Percentiles rank a stretch among this genome's conserved stretches.
phyloP scores from a whole-genome alignment of 2,329 filamentous ascomycete genomes.

The Cryoendolithus antarcticus region DNA sequence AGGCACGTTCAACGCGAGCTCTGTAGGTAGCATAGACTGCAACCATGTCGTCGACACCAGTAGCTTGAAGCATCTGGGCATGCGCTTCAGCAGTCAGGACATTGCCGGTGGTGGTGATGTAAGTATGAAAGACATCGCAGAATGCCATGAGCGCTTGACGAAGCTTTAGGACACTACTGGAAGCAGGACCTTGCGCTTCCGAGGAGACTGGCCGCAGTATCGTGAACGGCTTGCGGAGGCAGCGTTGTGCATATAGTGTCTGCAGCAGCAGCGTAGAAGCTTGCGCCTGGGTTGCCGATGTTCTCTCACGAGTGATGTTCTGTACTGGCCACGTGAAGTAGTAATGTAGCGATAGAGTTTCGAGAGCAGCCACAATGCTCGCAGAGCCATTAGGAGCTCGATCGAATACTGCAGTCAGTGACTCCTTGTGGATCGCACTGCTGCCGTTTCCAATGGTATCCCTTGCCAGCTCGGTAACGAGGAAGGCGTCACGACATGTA shows the following conservation, averaged over 20 bases:
- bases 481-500: conserved; percentile 70
- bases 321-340: conserved; percentile 45
- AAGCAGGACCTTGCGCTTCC: conserved; percentile 20
- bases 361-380: conserved; percentile 7
- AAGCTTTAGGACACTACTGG: conserved; percentile 39
- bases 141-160: conserved; percentile 38
- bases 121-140: conserved; percentile 64
- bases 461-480: conserved; percentile 65
- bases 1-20: conserved; percentile 50
- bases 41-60: conserved; percentile 74
- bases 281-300: conserved; percentile 54
- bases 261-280: conserved; percentile 70
- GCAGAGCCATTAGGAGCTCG: conserved; percentile 23
- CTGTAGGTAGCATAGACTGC: conserved; percentile 53
- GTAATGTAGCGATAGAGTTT: conserved; percentile 9
- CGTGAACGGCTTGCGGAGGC: conserved; percentile 45
- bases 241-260: conserved; percentile 55
- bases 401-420: conserved; percentile 24
- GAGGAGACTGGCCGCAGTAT: conserved; percentile 14
- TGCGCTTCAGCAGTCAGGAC: conserved; percentile 47
- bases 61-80: conserved; percentile 44
- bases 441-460: conserved; percentile 58
- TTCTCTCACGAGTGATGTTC: conserved; percentile 60
- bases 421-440: conserved; percentile 41
- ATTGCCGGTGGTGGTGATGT: conserved; percentile 58